Percentiles rank a stretch among this genome's conserved stretches.
Conservation (phyloP, 495 filamentous ascomycete genomes). For the Neurospora terricola region DNA sequence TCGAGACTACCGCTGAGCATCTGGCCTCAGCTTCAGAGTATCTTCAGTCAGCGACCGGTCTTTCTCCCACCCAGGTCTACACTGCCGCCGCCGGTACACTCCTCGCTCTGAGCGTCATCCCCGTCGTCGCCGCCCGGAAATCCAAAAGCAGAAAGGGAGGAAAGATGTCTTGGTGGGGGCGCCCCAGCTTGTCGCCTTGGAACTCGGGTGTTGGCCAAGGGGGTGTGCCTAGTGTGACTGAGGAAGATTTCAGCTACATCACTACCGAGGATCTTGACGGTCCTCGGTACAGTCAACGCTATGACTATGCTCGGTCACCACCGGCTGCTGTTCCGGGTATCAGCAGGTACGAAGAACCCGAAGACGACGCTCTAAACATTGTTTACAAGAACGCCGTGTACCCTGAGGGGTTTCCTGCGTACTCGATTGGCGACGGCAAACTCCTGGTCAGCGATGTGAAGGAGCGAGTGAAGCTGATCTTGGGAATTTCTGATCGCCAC, state of each 20-base stretch:
- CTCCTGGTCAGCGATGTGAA: conserved; percentile 60
- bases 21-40: conserved; percentile 47
- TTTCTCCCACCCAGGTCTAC: conserved; percentile 36
- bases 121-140: conserved; percentile 37
- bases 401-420: conserved; percentile 68
- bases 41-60: conserved; percentile 39
- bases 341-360: conserved; percentile 21
- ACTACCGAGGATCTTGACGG: conserved; percentile 51
- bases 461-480: conserved; percentile 51
- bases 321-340: conserved; percentile 16
- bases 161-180: conserved; percentile 55
- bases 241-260: conserved; percentile 75
- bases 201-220: conserved; percentile 38
- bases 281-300: conserved; percentile 14
- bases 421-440: conserved; percentile 68
- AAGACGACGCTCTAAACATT: conserved; percentile 71
- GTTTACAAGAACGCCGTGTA: conserved; percentile 63
- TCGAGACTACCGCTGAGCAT: conserved; percentile 32
- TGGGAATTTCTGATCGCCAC: conserved; percentile 49
- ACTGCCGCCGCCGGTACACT: conserved; percentile 32
- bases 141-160: conserved; percentile 9
- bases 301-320: conserved; percentile 1
- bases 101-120: conserved; percentile 38
- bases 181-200: conserved; percentile 47
- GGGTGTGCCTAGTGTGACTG: conserved; percentile 52